These are phyloP conservation scores for Cryptococcus jaspeensis DNA, from an alignment of 1,284 basidiomycete genomes.

Conservation along the genomic window DNA sequence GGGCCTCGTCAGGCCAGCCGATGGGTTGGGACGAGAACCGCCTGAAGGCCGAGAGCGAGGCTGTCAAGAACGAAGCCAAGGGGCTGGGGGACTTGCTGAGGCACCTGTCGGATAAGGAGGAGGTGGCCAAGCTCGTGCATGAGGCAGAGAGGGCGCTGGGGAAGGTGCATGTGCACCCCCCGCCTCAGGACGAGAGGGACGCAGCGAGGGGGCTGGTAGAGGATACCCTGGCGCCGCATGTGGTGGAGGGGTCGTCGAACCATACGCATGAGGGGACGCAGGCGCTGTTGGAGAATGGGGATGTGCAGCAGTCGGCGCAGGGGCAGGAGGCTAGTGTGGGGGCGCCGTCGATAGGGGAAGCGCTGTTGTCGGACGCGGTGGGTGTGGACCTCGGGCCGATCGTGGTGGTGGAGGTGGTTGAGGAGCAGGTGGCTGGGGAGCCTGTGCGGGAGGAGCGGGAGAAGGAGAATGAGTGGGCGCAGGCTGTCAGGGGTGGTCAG, in stretches of 20 bases:
- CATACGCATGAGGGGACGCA: background rate
- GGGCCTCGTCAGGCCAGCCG: conserved; percentile 19
- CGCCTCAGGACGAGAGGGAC: background rate
- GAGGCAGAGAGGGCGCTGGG: conserved; percentile 29
- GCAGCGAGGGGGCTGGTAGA: conserved; percentile 5
- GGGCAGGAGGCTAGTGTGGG: background rate
- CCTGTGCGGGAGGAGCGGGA: background rate
- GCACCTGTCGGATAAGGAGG: conserved; percentile 24
- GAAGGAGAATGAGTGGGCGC: conserved; percentile 19
- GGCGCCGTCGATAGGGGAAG: conserved; percentile 14
- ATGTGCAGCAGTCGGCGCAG: background rate
- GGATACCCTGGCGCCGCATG: background rate
- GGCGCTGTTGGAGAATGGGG: background rate
- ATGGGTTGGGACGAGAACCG: conserved; percentile 43
- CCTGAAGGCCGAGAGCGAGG: conserved; percentile 48
- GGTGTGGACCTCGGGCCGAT: conserved; percentile 15
- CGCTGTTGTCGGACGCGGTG: conserved; percentile 8
- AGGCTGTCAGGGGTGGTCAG: conserved; percentile 19
- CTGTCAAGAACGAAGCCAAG: conserved; percentile 45
- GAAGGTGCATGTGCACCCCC: background rate
- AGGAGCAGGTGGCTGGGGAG: background rate
- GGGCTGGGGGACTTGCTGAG: conserved; percentile 35
- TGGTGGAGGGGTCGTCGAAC: conserved; percentile 3
- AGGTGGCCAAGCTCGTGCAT: conserved; percentile 16
- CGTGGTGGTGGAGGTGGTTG: conserved; percentile 11